These are phyloP conservation scores for Striga hermonthica DNA, from an alignment of 305 asterid species.

Conservation along the genomic window DNA sequence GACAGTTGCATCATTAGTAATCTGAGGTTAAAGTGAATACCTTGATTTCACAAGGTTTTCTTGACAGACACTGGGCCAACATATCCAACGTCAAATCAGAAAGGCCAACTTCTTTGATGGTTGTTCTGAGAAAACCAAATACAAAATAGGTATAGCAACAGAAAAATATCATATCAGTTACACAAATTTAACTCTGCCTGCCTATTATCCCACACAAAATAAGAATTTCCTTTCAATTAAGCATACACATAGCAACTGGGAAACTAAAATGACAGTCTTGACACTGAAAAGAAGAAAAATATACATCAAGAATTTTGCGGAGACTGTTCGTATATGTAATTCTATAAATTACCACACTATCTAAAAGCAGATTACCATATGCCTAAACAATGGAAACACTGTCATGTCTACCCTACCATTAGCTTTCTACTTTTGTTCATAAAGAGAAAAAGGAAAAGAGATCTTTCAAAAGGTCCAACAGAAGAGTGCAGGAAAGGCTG, in stretches of 20 bases:
- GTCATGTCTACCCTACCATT: constrained; percentile 6
- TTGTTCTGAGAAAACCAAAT: constrained; percentile 47
- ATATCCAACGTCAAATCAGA: constrained; percentile 62
- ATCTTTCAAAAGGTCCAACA: constrained; percentile 9
- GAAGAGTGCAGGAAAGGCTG: constrained; percentile 4
- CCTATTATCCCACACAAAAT: constrained; percentile 14
- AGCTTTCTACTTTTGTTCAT: constrained; percentile 23
- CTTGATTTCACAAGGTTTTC: constrained; percentile 75
- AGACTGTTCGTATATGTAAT: neutral
- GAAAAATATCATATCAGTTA: constrained; percentile 21
- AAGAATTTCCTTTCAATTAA: constrained; percentile 10
- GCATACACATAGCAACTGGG: constrained; percentile 17
- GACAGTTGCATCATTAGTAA: constrained; percentile 24
- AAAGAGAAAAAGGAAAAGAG: constrained; percentile 12
- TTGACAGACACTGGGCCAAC: constrained; percentile 68
- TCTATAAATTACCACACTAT: constrained; percentile 8
- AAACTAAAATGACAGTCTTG: constrained; percentile 3
- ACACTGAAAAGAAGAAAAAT: constrained; percentile 13
- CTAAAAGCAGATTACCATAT: neutral
- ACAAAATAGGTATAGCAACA: constrained; percentile 1
- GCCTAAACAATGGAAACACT: constrained; percentile 3
- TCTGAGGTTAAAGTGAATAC: constrained; percentile 42
- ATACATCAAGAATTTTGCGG: constrained; percentile 2
- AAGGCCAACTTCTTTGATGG: constrained; percentile 54
- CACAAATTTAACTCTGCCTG: constrained; percentile 13